Percentiles rank a stretch among this genome's conserved stretches.
Evolutionary conservation across 805 yeast genomes (phyloP).

Genomic region (Pichia scutulata): DNA sequence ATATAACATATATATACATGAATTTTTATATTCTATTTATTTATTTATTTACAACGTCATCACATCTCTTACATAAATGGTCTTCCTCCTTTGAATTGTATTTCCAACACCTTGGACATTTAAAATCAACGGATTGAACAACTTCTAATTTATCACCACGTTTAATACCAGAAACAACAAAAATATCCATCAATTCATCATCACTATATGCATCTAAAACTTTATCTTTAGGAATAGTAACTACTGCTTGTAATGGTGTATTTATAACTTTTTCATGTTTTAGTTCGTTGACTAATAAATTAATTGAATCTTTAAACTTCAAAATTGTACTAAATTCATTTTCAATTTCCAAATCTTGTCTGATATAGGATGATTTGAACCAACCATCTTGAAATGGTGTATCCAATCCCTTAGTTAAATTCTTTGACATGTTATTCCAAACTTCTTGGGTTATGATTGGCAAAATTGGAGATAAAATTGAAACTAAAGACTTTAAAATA

Average conservation of each 20-base stretch:
- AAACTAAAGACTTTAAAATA: conserved; percentile 53
- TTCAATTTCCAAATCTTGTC: conserved; percentile 29
- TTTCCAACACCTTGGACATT: conserved; percentile 97
- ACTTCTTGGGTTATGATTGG: conserved; percentile 86
- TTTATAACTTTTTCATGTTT: conserved; percentile 40
- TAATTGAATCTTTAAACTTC: conserved; percentile 40
- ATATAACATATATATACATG: no score
- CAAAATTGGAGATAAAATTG: conserved; percentile 68
- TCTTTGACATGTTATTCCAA: conserved; percentile 53
- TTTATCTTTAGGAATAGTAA: conserved; percentile 28
- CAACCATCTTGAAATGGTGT: conserved; percentile 46
- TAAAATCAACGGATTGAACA: conserved; percentile 32
- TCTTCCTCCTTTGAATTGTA: conserved; percentile 45
- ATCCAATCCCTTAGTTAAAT: conserved; percentile 16
- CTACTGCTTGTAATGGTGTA: conserved; percentile 53
- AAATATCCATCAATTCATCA: conserved; percentile 46
- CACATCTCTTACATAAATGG: conserved; percentile 62
- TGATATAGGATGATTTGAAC: conserved; percentile 18
- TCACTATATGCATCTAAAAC: conserved; percentile 23
- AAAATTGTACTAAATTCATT: conserved; percentile 40
- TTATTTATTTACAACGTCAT: conserved; percentile 25
- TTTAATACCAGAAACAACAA: conserved; percentile 57
- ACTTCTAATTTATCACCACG: conserved; percentile 16
- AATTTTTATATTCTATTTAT: not conserved
- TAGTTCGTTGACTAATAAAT: conserved; percentile 46